Percentiles rank a stretch among this genome's conserved stretches.
These are phyloP conservation scores for Kalmusia sp. DNA, from an alignment of 2,329 filamentous ascomycete genomes.

Conservation along the genomic window DNA sequence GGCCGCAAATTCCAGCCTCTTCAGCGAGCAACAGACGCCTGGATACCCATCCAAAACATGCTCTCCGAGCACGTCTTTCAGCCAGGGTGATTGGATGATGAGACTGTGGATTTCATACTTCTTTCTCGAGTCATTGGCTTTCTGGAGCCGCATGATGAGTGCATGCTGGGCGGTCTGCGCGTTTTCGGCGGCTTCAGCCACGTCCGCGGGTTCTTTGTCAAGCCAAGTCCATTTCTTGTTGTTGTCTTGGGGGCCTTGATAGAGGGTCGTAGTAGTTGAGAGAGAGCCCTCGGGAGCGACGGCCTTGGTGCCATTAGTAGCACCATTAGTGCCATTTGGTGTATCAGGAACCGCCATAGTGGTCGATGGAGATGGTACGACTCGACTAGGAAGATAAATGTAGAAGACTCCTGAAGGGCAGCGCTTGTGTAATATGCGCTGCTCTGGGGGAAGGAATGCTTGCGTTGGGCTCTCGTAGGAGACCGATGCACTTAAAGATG, in stretches of 20 bases:
- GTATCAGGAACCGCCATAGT: not conserved
- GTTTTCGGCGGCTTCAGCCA: slow-evolving; percentile 58
- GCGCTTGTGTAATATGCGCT: too few relatives aligned
- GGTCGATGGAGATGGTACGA: not conserved
- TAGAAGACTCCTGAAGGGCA: too few relatives aligned
- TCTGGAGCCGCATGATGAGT: slow-evolving; percentile 47
- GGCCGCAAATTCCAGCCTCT: slow-evolving; percentile 66
- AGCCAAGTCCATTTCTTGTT: slow-evolving; percentile 36
- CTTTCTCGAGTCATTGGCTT: slow-evolving; percentile 60
- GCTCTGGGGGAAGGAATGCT: too few relatives aligned
- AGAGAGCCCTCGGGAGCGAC: slow-evolving; percentile 18
- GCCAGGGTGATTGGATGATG: slow-evolving; percentile 67
- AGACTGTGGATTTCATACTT: slow-evolving; percentile 68
- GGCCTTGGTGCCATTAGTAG: not conserved
- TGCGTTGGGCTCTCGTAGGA: too few relatives aligned
- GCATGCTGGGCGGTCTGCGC: slow-evolving; percentile 67
- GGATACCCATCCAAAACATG: slow-evolving; percentile 64
- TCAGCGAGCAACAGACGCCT: slow-evolving; percentile 65
- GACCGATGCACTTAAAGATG: too few relatives aligned
- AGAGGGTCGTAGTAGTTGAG: slow-evolving; percentile 27
- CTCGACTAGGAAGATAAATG: too few relatives aligned
- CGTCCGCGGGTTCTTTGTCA: slow-evolving; percentile 31
- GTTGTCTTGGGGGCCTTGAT: slow-evolving; percentile 30
- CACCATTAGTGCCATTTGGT: not conserved
- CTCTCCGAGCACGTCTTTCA: slow-evolving; percentile 64